Evolutionary conservation across 306 rosid genomes (phyloP).

Genomic region (Trifolium dubium): DNA sequence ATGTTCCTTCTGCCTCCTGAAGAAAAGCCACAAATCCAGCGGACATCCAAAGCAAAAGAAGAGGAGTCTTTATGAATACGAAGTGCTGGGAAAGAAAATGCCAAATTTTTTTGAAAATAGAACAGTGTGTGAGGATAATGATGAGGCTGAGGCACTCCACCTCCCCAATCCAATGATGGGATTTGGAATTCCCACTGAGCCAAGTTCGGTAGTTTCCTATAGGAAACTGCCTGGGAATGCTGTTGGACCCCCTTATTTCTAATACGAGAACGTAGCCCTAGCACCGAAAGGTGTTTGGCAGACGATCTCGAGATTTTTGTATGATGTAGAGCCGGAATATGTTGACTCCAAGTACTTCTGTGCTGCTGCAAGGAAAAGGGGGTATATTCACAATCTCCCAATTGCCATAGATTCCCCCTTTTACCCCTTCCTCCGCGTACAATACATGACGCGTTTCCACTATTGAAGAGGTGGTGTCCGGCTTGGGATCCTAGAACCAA

Average conservation of each 20-base stretch:
- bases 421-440: conserved; percentile 81
- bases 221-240: conserved; percentile 77
- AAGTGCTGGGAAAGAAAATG: conserved; percentile 63
- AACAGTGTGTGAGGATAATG: conserved; percentile 64
- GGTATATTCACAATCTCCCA: conserved; percentile 93
- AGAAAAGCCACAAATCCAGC: conserved; percentile 61
- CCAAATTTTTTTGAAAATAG: conserved; percentile 48
- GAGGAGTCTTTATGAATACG: conserved; percentile 57
- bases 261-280: conserved; percentile 94
- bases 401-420: conserved; percentile 72
- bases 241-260: conserved; percentile 88
- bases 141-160: conserved; percentile 56
- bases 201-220: conserved; percentile 22
- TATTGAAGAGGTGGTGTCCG: conserved; percentile 96
- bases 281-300: conserved; percentile 97
- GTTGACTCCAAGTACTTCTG: conserved; percentile 90
- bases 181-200: conserved; percentile 80
- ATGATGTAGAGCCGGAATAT: conserved; percentile 85
- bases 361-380: conserved; percentile 94
- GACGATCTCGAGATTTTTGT: conserved; percentile 79
- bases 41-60: conserved; percentile 53
- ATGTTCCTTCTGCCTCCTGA: no score
- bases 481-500: conserved; percentile 81
- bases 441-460: conserved; percentile 76
- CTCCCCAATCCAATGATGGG: conserved; percentile 92